A percentile compares a stretch with the other conserved stretches of the same genome.
phyloP scores from a whole-genome alignment of 805 yeast genomes.

The Starmerella roubikii region DNA sequence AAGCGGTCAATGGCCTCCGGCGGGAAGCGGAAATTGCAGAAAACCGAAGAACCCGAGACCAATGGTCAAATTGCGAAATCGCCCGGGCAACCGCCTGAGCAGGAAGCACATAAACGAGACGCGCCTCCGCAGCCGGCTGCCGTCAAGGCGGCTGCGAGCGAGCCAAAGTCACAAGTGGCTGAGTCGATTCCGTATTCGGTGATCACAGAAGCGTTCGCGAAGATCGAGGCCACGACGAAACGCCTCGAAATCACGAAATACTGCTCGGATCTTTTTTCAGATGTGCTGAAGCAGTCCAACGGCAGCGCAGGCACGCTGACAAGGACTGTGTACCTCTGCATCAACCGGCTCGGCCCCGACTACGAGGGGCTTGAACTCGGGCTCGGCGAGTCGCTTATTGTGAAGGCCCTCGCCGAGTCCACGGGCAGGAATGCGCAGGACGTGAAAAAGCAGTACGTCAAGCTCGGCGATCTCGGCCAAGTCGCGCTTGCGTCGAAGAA shows the following conservation, averaged over 20 bases:
- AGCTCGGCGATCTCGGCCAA: conserved; percentile 78
- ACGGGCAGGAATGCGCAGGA: conserved; percentile 69
- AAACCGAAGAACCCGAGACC: neutral
- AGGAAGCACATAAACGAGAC: neutral
- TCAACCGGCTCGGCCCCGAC: conserved; percentile 87
- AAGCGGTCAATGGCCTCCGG: conserved; percentile 9
- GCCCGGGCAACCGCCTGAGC: neutral
- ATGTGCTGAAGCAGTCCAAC: conserved; percentile 38
- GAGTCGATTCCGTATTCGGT: conserved; percentile 28
- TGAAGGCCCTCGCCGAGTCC: conserved; percentile 79
- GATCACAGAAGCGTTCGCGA: conserved; percentile 54
- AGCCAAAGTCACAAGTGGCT: neutral
- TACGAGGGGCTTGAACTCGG: conserved; percentile 92
- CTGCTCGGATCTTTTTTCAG: conserved; percentile 58
- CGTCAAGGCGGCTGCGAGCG: neutral
- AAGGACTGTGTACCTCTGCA: conserved; percentile 67
- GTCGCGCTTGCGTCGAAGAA: conserved; percentile 76
- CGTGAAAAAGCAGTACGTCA: conserved; percentile 59
- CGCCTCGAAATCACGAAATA: conserved; percentile 67
- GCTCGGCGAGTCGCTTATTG: conserved; percentile 74
- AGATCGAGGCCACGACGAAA: conserved; percentile 67
- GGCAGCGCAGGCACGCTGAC: conserved; percentile 41
- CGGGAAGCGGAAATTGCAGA: conserved; percentile 1
- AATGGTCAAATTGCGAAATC: neutral
- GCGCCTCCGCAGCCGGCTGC: neutral